Conservation (phyloP, 2,329 filamentous ascomycete genomes). For the Ophiostoma sp. region DNA sequence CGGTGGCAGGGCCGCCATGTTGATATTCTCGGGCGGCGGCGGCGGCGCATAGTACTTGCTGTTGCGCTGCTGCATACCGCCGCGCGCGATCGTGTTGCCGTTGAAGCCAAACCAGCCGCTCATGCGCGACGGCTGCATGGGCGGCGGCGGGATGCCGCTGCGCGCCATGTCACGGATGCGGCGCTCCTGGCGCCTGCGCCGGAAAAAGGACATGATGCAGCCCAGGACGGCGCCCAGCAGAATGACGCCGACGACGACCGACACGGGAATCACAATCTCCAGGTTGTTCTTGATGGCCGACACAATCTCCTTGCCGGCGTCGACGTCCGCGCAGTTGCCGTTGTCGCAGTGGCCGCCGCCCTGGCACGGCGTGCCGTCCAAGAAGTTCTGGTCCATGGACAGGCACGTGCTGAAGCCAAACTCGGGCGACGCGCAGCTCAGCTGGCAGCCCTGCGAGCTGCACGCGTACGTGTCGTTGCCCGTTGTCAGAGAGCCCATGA, state of each 20-base stretch:
- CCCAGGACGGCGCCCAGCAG: constrained; percentile 62
- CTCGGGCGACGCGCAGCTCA: constrained; percentile 69
- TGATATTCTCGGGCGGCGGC: not conserved
- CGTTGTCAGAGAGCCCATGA: constrained; percentile 70
- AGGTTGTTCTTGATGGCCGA: constrained; percentile 75
- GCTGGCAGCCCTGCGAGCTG: constrained; percentile 62
- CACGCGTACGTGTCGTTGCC: constrained; percentile 79
- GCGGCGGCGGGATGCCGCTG: constrained; percentile 21
- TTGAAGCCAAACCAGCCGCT: constrained; percentile 17
- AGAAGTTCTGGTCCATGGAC: constrained; percentile 79
- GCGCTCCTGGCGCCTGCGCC: constrained; percentile 22
- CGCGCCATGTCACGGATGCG: constrained; percentile 17
- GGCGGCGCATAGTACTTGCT: constrained; percentile 15
- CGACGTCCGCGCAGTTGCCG: constrained; percentile 69
- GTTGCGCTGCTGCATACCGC: not conserved
- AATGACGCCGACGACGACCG: constrained; percentile 64
- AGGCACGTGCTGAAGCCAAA: constrained; percentile 64
- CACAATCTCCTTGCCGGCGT: constrained; percentile 62
- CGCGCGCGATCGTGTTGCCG: constrained; percentile 13
- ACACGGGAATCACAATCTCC: constrained; percentile 75
- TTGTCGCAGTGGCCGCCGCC: constrained; percentile 75
- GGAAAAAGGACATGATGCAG: constrained; percentile 55
- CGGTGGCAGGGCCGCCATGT: constrained; percentile 1
- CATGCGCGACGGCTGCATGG: not conserved
- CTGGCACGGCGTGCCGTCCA: constrained; percentile 82